phyloP scores from a whole-genome alignment of 208 protist species.

The Trypanosoma congolense region DNA sequence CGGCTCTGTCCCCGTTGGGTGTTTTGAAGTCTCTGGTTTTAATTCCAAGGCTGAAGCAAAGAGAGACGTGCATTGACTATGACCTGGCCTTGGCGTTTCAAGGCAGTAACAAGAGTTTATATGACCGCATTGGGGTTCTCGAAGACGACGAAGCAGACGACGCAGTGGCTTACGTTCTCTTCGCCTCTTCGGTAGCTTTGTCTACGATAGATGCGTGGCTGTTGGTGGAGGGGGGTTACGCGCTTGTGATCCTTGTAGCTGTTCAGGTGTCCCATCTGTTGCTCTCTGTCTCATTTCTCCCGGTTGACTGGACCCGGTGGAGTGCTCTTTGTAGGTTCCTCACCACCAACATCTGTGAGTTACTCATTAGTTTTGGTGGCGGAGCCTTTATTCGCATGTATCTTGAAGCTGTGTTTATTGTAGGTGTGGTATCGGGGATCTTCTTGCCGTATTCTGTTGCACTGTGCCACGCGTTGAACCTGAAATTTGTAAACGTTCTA shows the following conservation, averaged over 20 bases:
- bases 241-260: constrained; percentile 5
- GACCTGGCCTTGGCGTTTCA: not conserved
- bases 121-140: not conserved
- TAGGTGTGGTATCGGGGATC: not conserved
- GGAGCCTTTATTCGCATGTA: constrained; percentile 9
- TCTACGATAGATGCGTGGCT: constrained; percentile 18
- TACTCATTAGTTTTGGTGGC: constrained; percentile 3
- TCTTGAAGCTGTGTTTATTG: constrained; percentile 5
- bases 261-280: constrained; percentile 6
- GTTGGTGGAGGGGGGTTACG: constrained; percentile 12
- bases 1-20: too few species aligned
- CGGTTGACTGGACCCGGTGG: constrained; percentile 6
- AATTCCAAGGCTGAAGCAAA: not conserved
- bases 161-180: constrained; percentile 17
- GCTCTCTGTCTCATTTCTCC: constrained; percentile 1
- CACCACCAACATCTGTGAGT: not conserved
- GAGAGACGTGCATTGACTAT: not conserved
- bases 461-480: not conserved
- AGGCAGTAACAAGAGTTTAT: not conserved
- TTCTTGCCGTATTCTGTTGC: constrained; percentile 9
- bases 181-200: constrained; percentile 15
- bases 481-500: not conserved
- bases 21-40: not conserved
- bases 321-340: constrained; percentile 11
- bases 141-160: constrained; percentile 14